Percentiles rank a stretch among this genome's conserved stretches.
These are phyloP conservation scores for Beta lomatogona DNA, from an alignment of 179 eudicot species.

Conservation along the genomic window DNA sequence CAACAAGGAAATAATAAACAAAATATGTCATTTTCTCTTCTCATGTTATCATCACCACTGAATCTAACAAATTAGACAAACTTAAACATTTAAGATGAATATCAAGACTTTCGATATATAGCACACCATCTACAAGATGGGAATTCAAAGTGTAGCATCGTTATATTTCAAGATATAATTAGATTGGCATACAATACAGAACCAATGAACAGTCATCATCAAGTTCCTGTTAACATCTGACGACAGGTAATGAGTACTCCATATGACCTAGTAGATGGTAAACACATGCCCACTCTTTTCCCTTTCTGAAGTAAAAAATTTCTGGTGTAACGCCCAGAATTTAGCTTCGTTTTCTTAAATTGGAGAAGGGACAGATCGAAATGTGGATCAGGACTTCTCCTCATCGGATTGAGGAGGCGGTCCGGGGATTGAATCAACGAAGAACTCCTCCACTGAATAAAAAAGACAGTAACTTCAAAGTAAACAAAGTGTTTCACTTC, in stretches of 20 bases:
- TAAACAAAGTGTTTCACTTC: neutral
- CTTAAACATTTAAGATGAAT: neutral
- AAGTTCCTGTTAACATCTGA: constrained; percentile 15
- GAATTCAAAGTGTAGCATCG: neutral
- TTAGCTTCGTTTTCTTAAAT: neutral
- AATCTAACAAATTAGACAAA: neutral
- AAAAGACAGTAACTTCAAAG: neutral
- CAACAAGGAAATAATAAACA: too few relatives aligned
- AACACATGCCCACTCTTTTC: constrained; percentile 2
- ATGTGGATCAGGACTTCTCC: constrained; percentile 55
- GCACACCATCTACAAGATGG: neutral
- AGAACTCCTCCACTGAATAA: constrained; percentile 90
- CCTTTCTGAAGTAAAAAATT: neutral
- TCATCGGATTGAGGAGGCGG: constrained; percentile 76
- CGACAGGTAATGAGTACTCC: neutral
- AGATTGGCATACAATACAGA: constrained; percentile 3
- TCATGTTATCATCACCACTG: neutral
- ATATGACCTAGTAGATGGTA: neutral
- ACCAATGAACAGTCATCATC: constrained; percentile 3
- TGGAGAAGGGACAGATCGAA: constrained; percentile 18
- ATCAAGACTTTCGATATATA: neutral
- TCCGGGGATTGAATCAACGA: constrained; percentile 83
- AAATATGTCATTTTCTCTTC: too few relatives aligned
- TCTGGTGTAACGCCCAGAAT: neutral
- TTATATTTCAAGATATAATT: neutral